Conservation (phyloP, 129 eudicot genomes). For the Lactuca saligna region DNA sequence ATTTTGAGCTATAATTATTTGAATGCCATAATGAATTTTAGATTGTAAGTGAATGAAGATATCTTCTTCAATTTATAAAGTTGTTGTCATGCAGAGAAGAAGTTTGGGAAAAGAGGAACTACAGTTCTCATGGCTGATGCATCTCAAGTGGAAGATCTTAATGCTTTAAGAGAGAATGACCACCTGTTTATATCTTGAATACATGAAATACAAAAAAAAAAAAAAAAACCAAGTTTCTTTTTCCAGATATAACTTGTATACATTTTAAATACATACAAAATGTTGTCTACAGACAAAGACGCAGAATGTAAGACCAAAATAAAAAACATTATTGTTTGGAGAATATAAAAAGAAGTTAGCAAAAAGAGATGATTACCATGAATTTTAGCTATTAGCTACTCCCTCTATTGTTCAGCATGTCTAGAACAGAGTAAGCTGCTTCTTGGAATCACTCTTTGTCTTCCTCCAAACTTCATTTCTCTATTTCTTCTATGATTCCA, state of each 20-base stretch:
- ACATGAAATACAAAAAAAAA: background rate
- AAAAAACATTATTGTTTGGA: too few relatives aligned
- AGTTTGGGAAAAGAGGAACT: slow-evolving; percentile 64
- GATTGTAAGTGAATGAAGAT: background rate
- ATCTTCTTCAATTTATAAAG: background rate
- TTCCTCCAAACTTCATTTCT: slow-evolving; percentile 65
- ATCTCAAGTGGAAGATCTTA: slow-evolving; percentile 71
- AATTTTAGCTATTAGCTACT: slow-evolving; percentile 33
- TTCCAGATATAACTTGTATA: slow-evolving; percentile 15
- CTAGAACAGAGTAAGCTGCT: slow-evolving; percentile 79
- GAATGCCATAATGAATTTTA: background rate
- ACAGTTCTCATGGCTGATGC: slow-evolving; percentile 67
- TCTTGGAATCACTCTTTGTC: slow-evolving; percentile 71
- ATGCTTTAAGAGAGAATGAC: slow-evolving; percentile 69
- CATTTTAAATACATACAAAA: slow-evolving; percentile 13
- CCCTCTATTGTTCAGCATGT: slow-evolving; percentile 63
- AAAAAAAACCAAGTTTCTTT: slow-evolving; percentile 4
- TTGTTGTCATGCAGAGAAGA: slow-evolving; percentile 53
- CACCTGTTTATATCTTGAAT: slow-evolving; percentile 54
- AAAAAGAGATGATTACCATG: slow-evolving; percentile 25
- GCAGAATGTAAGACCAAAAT: slow-evolving; percentile 2
- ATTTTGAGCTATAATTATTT: slow-evolving; percentile 11
- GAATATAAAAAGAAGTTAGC: background rate
- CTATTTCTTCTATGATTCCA: slow-evolving; percentile 68
- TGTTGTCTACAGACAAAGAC: slow-evolving; percentile 22